Evolutionary conservation across 2,329 filamentous ascomycete genomes (phyloP), one percentile per base, ranked within the genome.

Genomic region (Calonectria multiphialidica): DNA sequence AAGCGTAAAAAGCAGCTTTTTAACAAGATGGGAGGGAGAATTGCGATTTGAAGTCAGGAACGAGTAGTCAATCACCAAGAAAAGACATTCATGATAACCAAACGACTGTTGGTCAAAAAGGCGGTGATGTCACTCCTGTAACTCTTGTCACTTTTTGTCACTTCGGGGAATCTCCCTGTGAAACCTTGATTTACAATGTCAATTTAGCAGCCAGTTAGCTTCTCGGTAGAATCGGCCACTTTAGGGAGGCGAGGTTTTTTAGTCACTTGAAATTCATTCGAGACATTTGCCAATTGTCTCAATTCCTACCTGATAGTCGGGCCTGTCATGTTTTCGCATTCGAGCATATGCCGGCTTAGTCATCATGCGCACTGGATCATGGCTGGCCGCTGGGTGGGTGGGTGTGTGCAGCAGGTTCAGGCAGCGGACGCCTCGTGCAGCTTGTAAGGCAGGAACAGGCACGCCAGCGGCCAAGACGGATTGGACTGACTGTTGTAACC

Each of bases 21-120:
- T 65, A 73, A 66, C 57, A 28, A 57, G 59, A 69, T 57, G 55
- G 69, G 55, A 64, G 64, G 61, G 66, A 42, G 67, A 61, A 57
- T 72, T 74, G 70, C 66, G 72, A 70, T 78, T 75, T 71, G 68
- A 76, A 72, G 61, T 75, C 71, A 76, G 73, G 69, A 28, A 68
- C 66, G 71, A 63, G 72, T 78, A 78, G 73, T 75, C 71, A 75
- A 49, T 75, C 74, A 37, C 75, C 72, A 73, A 75, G 74, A 78
- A 79, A 78, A 79, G 65, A 79, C 40, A 62, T 44, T 71, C 65
- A 71, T 65, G 59, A 70, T n/a, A 63, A 47, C 7, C 42, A 8
- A 35, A 18, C 42, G 47, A 15, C 25, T 30, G 30, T 33, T 62
- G 42, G 53, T 37, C 40, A 37, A 61, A 61, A 44, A 42, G 57